Evolutionary conservation across 495 filamentous ascomycete genomes (phyloP).

Genomic region (Aspergillus wentii): DNA sequence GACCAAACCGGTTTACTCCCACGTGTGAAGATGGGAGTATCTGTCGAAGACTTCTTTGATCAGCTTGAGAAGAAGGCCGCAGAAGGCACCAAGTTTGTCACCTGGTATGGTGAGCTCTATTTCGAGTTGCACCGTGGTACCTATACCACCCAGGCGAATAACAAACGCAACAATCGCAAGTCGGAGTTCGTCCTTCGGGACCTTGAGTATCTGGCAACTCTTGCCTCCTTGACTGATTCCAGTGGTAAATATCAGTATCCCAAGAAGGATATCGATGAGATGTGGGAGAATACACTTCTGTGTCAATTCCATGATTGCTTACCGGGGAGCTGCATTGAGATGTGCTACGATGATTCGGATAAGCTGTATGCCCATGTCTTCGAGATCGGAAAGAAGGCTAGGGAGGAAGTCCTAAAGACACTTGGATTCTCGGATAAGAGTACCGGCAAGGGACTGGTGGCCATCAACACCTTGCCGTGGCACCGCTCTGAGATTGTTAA

Average conservation of each 20-base stretch:
- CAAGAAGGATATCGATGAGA: constrained; percentile 81
- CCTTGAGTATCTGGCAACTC: constrained; percentile 81
- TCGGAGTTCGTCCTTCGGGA: constrained; percentile 81
- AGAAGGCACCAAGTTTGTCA: constrained; percentile 74
- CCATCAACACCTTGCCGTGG: constrained; percentile 85
- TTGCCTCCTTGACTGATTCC: constrained; percentile 67
- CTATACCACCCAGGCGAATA: constrained; percentile 96
- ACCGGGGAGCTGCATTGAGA: constrained; percentile 91
- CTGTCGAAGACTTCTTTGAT: constrained; percentile 95
- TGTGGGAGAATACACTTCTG: constrained; percentile 85
- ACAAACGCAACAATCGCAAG: constrained; percentile 88
- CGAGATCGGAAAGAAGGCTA: constrained; percentile 62
- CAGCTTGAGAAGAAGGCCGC: constrained; percentile 66
- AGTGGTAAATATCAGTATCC: constrained; percentile 71
- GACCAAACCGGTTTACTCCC: constrained; percentile 81
- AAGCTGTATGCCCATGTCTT: constrained; percentile 84
- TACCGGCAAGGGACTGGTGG: constrained; percentile 33
- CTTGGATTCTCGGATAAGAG: constrained; percentile 52
- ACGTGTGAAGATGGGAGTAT: constrained; percentile 81
- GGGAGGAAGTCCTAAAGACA: constrained; percentile 61
- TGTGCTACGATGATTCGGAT: constrained; percentile 94
- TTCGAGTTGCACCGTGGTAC: constrained; percentile 95
- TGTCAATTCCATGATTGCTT: constrained; percentile 98
- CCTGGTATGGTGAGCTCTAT: constrained; percentile 98
- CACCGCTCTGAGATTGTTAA: constrained; percentile 65